Percentiles rank a stretch among this genome's conserved stretches.
phyloP scores from a whole-genome alignment of 306 rosid genomes.

The Cucurbita ficifolia region DNA sequence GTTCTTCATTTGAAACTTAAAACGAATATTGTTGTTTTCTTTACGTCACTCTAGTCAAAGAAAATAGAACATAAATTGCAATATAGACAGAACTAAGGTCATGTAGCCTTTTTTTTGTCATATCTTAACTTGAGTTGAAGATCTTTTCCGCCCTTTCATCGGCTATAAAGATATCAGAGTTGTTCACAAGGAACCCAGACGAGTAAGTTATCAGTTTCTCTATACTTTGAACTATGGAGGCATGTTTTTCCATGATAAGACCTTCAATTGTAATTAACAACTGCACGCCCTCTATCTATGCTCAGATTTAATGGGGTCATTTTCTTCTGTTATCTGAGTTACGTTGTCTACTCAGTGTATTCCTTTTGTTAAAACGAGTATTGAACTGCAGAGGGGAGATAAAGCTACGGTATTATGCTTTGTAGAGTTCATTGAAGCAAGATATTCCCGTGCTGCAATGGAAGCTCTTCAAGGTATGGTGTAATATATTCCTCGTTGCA shows the following conservation, averaged over 20 bases:
- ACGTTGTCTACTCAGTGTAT: conserved; percentile 2
- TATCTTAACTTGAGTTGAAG: conserved; percentile 42
- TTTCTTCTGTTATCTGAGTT: not conserved
- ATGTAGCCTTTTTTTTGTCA: conserved; percentile 13
- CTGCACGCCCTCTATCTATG: not conserved
- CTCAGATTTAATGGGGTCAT: not conserved
- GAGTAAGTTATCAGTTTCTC: conserved; percentile 32
- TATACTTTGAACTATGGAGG: not conserved
- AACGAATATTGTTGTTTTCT: not conserved
- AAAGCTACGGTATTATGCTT: conserved; percentile 57
- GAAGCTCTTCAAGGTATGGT: conserved; percentile 49
- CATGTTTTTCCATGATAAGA: not conserved
- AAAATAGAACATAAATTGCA: not conserved
- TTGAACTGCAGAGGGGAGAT: conserved; percentile 54
- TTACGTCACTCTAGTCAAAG: not conserved
- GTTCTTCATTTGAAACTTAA: not conserved
- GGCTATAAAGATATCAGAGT: conserved; percentile 58
- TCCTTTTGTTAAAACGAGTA: conserved; percentile 9
- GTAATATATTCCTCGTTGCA: not conserved
- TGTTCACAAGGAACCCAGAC: conserved; percentile 80
- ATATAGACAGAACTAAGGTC: not conserved
- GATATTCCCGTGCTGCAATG: conserved; percentile 55
- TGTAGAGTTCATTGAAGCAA: conserved; percentile 51
- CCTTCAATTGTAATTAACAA: not conserved
- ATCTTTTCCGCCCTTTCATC: conserved; percentile 70